These are phyloP conservation scores for Termitomyces sp. DNA, from an alignment of 768 basidiomycete species.

Conservation along the genomic window DNA sequence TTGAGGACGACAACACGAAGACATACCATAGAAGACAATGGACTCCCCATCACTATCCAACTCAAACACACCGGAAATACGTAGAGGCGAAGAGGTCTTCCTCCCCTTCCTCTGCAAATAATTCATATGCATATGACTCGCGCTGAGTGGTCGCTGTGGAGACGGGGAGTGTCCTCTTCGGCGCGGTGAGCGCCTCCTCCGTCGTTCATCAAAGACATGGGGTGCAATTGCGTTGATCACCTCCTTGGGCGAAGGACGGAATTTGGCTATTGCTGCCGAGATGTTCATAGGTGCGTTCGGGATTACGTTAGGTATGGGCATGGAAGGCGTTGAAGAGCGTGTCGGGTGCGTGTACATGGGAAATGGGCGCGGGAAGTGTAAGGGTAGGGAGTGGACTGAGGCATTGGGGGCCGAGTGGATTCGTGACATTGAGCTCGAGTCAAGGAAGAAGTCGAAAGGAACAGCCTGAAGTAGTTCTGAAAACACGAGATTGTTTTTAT, in stretches of 20 bases:
- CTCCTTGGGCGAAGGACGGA: slow-evolving; percentile 34
- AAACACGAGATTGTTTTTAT: slow-evolving; percentile 8
- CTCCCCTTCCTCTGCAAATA: slow-evolving; percentile 17
- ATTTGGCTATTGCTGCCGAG: slow-evolving; percentile 30
- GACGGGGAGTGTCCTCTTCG: slow-evolving; percentile 17
- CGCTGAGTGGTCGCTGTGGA: slow-evolving; percentile 1
- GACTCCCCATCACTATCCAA: slow-evolving; percentile 27
- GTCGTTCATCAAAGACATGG: slow-evolving; percentile 37
- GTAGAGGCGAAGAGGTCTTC: slow-evolving; percentile 25
- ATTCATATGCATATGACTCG: slow-evolving; percentile 1
- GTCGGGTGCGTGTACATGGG: neutral
- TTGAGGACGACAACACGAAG: neutral
- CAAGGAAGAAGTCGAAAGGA: slow-evolving; percentile 1
- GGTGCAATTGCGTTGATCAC: slow-evolving; percentile 40
- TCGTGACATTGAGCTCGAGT: neutral
- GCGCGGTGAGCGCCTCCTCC: slow-evolving; percentile 16
- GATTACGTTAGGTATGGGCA: neutral
- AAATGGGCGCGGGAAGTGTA: neutral
- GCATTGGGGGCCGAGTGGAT: slow-evolving; percentile 1
- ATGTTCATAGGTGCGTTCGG: slow-evolving; percentile 6
- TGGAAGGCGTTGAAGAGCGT: neutral
- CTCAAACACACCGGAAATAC: slow-evolving; percentile 26
- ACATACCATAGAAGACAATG: slow-evolving; percentile 25
- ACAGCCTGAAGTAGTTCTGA: neutral
- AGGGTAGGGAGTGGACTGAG: slow-evolving; percentile 2